Evolutionary conservation across 805 yeast species (phyloP).

Genomic region (Vanderwaltozyma yarrowii): DNA sequence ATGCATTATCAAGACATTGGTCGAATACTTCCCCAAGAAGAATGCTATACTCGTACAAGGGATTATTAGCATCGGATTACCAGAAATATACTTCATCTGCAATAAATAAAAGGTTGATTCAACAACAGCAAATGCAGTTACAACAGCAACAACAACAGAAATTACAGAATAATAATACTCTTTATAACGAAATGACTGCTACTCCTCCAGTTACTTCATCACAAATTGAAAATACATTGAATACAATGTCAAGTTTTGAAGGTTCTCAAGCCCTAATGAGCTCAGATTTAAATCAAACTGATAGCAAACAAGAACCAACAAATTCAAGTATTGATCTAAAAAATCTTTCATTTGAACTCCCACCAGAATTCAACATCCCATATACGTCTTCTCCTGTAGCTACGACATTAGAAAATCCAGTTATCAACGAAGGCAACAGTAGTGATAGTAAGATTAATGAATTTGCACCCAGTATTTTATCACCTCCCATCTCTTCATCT

Average conservation of each 20-base stretch:
- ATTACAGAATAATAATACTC: background rate
- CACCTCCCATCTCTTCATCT: conserved; percentile 1
- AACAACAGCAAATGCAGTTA: conserved; percentile 1
- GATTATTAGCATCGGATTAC: conserved; percentile 62
- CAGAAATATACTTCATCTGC: conserved; percentile 45
- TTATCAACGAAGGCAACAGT: too few relatives aligned
- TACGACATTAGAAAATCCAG: conserved; percentile 33
- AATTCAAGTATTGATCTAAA: background rate
- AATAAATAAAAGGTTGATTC: conserved; percentile 2
- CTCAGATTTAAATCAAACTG: too few relatives aligned
- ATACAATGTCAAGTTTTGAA: background rate
- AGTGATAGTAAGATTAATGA: background rate
- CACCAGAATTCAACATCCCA: conserved; percentile 39
- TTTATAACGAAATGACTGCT: too few relatives aligned
- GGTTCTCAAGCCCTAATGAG: background rate
- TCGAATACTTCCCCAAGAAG: conserved; percentile 82
- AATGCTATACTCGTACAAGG: conserved; percentile 82
- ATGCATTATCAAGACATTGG: conserved; percentile 80
- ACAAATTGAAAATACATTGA: background rate
- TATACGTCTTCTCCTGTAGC: conserved; percentile 70
- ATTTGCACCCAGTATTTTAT: background rate
- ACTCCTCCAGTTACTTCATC: background rate
- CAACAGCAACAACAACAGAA: background rate
- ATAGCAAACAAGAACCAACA: background rate
- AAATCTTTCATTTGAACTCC: background rate